phyloP scores from a whole-genome alignment of 768 basidiomycete species.

The Lactarius pseudohatsudake region DNA sequence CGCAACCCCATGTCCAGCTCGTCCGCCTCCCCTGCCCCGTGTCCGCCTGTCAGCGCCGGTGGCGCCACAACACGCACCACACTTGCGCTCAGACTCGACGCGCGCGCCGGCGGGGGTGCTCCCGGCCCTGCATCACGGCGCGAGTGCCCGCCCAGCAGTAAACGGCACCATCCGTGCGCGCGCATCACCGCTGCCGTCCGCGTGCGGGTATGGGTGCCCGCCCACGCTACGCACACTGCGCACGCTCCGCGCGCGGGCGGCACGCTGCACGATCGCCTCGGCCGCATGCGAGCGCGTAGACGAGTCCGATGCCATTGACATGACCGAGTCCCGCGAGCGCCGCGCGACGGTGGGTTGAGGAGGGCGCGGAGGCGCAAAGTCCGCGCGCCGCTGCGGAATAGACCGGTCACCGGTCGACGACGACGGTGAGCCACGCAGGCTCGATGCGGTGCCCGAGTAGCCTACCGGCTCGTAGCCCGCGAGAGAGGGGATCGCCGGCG shows the following conservation, averaged over 20 bases:
- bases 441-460: conserved; percentile 49
- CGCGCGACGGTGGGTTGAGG: conserved; percentile 31
- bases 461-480: conserved; percentile 26
- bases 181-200: conserved; percentile 31
- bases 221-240: conserved; percentile 49
- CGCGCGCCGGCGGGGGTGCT: conserved; percentile 34
- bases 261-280: conserved; percentile 49
- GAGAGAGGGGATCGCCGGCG: conserved; percentile 19
- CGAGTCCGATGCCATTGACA: conserved; percentile 35
- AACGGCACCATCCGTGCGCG: conserved; percentile 71
- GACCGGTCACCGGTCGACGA: conserved; percentile 64
- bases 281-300: conserved; percentile 41
- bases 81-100: conserved; percentile 65
- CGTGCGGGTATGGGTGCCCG: conserved; percentile 39
- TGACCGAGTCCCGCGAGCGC: conserved; percentile 30
- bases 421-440: conserved; percentile 56
- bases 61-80: conserved; percentile 42
- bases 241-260: conserved; percentile 54
- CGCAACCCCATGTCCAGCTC: conserved; percentile 68
- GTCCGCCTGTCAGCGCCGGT: neutral
- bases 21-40: conserved; percentile 47
- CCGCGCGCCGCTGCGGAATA: conserved; percentile 63
- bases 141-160: conserved; percentile 65
- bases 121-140: conserved; percentile 41
- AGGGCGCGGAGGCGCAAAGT: conserved; percentile 60